A percentile compares a stretch with the other conserved stretches of the same genome.
These are phyloP conservation scores for Taphrina flavorubra DNA, from an alignment of 1,139 yeast species.

Conservation along the genomic window DNA sequence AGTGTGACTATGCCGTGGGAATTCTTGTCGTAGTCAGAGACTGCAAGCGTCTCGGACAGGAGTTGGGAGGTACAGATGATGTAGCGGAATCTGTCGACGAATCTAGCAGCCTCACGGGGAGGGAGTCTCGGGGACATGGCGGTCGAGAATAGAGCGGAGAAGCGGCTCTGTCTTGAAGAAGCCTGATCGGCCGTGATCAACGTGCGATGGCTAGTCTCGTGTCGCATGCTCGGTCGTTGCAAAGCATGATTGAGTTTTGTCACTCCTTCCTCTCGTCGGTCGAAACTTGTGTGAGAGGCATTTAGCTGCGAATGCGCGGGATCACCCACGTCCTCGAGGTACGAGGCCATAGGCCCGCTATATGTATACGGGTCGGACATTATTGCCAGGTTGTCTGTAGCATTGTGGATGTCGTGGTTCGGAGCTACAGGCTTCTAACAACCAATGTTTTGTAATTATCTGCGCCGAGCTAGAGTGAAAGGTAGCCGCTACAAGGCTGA, in stretches of 20 bases:
- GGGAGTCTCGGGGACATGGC: conserved; percentile 47
- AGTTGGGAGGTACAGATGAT: conserved; percentile 56
- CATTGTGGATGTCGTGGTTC: not conserved
- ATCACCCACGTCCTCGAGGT: conserved; percentile 15
- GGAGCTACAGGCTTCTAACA: not conserved
- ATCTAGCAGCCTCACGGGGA: conserved; percentile 51
- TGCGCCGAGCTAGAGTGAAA: not conserved
- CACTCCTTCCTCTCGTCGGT: not conserved
- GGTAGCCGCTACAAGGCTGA: not conserved
- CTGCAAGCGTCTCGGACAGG: conserved; percentile 51
- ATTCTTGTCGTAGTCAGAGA: conserved; percentile 43
- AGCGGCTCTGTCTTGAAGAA: conserved; percentile 27
- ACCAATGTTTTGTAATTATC: not conserved
- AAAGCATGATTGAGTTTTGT: not conserved
- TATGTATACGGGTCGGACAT: conserved; percentile 9
- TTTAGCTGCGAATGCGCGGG: not conserved
- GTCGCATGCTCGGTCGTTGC: conserved; percentile 14
- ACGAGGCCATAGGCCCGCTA: conserved; percentile 15
- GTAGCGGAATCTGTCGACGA: conserved; percentile 58
- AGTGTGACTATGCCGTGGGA: conserved; percentile 15
- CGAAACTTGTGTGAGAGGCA: not conserved
- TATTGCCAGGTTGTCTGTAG: not conserved
- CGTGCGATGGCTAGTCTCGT: conserved; percentile 14
- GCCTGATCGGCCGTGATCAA: conserved; percentile 29
- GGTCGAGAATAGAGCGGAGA: conserved; percentile 41